Percentiles rank a stretch among this genome's conserved stretches.
Evolutionary conservation across 2,329 filamentous ascomycete species (phyloP).

Genomic region (Scytalidium sp.): DNA sequence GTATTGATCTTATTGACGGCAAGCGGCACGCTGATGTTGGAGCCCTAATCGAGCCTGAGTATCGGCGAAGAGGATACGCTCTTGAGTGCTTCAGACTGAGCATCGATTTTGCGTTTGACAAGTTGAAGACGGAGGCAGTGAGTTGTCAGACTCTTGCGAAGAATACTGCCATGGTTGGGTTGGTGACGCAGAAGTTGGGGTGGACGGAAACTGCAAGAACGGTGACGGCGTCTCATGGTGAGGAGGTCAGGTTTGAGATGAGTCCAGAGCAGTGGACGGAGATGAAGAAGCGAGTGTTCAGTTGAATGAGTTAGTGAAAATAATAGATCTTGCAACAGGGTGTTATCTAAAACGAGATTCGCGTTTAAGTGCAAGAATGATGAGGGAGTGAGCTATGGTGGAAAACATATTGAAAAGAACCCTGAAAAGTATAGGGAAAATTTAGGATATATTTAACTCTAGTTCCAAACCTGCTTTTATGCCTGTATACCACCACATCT

Average conservation of each 20-base stretch:
- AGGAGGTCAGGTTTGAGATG: neutral
- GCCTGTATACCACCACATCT: neutral
- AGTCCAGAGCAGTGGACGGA: neutral
- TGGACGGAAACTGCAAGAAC: neutral
- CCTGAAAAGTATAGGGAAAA: too few species aligned
- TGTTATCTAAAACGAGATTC: too few species aligned
- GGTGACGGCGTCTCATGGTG: neutral
- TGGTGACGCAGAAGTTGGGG: conserved; percentile 3
- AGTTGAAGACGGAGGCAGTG: neutral
- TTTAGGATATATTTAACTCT: too few species aligned
- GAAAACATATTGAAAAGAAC: too few species aligned
- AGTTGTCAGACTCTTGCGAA: neutral
- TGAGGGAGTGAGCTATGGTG: too few species aligned
- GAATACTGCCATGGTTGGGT: neutral
- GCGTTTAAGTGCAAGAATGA: too few species aligned
- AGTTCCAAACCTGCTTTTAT: too few species aligned
- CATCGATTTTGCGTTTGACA: conserved; percentile 4
- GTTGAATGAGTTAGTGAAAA: neutral
- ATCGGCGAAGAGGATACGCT: conserved; percentile 1
- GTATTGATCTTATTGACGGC: conserved; percentile 2
- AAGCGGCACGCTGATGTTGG: conserved; percentile 2
- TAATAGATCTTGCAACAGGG: too few species aligned
- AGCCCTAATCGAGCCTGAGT: neutral
- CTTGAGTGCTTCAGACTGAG: conserved; percentile 1
- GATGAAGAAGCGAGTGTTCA: neutral